phyloP scores from a whole-genome alignment of 2,329 filamentous ascomycete genomes.

The Stemphylium lycopersici region DNA sequence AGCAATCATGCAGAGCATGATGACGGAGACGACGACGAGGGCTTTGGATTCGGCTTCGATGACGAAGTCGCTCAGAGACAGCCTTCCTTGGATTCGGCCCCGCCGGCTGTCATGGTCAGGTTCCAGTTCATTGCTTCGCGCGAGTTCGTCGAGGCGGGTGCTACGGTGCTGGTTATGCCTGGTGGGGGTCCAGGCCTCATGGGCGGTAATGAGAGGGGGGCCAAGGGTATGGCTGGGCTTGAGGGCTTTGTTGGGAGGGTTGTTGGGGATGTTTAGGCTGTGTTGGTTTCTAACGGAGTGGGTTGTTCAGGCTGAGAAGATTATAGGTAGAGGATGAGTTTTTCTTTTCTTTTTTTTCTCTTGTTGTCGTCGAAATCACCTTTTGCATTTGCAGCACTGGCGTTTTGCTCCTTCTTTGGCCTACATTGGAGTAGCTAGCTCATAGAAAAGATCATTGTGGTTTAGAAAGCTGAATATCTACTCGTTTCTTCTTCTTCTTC shows the following conservation, averaged over 20 bases:
- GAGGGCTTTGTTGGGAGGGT: conserved; percentile 76
- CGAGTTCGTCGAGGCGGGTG: conserved; percentile 76
- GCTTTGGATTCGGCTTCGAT: conserved; percentile 64
- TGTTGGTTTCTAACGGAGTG: no score
- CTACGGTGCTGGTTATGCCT: conserved; percentile 73
- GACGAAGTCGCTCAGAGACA: conserved; percentile 52
- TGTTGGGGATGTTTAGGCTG: conserved; percentile 19
- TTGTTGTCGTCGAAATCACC: no score
- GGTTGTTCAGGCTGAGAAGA: no score
- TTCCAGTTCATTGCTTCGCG: conserved; percentile 72
- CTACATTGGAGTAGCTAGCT: no score
- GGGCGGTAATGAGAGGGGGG: conserved; percentile 60
- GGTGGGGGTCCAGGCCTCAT: conserved; percentile 67
- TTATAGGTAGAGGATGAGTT: no score
- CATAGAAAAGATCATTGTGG: no score
- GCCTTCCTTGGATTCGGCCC: conserved; percentile 11
- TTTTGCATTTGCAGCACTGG: no score
- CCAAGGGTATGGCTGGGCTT: conserved; percentile 62
- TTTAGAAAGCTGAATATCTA: no score
- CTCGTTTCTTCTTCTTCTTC: no score
- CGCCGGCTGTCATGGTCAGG: conserved; percentile 56
- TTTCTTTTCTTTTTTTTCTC: no score
- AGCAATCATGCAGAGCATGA: conserved; percentile 12
- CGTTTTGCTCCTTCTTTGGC: no score
- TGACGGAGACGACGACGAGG: conserved; percentile 44